phyloP scores from a whole-genome alignment of 1,284 basidiomycete species.

The Melampsora larici-populina region DNA sequence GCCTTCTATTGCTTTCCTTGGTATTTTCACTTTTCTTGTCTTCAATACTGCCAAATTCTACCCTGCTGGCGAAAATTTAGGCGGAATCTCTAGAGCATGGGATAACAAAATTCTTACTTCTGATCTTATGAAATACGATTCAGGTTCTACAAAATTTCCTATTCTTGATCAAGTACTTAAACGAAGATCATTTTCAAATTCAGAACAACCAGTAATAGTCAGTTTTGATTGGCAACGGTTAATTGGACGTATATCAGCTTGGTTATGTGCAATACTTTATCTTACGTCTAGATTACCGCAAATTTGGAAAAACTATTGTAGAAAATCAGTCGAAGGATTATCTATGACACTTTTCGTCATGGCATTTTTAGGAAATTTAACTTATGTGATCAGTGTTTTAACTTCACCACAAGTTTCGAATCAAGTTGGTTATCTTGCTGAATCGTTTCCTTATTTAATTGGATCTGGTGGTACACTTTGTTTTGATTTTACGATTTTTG shows the following conservation, averaged over 20 bases:
- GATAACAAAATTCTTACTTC: neutral
- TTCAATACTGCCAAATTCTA: neutral
- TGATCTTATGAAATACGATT: neutral
- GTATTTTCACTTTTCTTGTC: neutral
- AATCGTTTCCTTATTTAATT: conserved; percentile 20
- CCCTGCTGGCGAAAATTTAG: neutral
- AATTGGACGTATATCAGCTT: conserved; percentile 25
- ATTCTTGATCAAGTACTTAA: neutral
- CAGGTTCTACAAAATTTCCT: neutral
- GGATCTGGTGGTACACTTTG: conserved; percentile 29
- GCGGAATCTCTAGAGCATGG: neutral
- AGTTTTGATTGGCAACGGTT: neutral
- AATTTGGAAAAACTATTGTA: conserved; percentile 30
- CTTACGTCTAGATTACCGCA: conserved; percentile 29
- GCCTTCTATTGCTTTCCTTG: neutral
- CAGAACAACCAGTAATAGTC: neutral
- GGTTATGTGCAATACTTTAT: conserved; percentile 29
- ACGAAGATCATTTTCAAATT: neutral
- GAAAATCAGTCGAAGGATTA: conserved; percentile 29
- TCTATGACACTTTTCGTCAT: conserved; percentile 31
- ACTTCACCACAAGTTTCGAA: conserved; percentile 6
- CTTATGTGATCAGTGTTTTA: conserved; percentile 25
- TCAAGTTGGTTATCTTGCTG: conserved; percentile 9
- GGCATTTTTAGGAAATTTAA: conserved; percentile 35
- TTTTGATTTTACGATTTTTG: conserved; percentile 32